Base-by-base conservation (phyloP, 2,329 filamentous ascomycete genomes). In the Beauveria bassiana region DNA sequence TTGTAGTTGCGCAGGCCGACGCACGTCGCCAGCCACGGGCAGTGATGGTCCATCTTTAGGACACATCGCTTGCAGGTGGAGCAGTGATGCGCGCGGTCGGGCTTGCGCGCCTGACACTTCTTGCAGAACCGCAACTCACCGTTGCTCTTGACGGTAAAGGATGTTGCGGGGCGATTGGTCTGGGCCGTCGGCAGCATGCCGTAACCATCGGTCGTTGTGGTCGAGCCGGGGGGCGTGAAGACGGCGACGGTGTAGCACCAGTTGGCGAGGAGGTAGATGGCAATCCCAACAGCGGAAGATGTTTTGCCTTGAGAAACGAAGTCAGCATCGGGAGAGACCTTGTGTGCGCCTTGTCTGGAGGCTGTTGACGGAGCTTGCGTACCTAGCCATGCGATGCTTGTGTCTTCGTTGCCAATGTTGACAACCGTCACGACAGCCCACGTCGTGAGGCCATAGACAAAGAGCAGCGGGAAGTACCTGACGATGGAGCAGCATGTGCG, bases 41-140 rank as follows among this genome's bases (percentile, higher is more conserved):
- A 99, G 77, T 99, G 95, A 74, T 99, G 95, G 72, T 99, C 95
- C 95, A 99, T 99, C 80, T 99, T 99, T 73, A 99, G 81, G 28
- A 99, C 93, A 73, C 95, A 99, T 70, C 89, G 88, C 67, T 88
- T 86, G 77, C 95, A 99, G 4, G 92, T 96, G 12, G 91, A 96
- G 81, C 95, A 99, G 78, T 99, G 95, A 74, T 99, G 95, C 38
- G 93, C 87, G 64, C 95, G 90, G 76, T 99, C 95, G 47, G 95
- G 95, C 78, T 99, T 99, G 65, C 90, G 86, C 58, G 88, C 88
- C 77, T 96, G 90, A 75, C 95, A 99, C 77, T 99, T 99, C 78
- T 98, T 98, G 82, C 95, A 99, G 78, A 89, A 98, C 61, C 95
- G 86, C 58, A 89, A 77, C 69, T 90, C 89, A 68, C 95, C 95